Evolutionary conservation across 495 filamentous ascomycete genomes (phyloP).

Genomic region (Penicillium chermesinum): DNA sequence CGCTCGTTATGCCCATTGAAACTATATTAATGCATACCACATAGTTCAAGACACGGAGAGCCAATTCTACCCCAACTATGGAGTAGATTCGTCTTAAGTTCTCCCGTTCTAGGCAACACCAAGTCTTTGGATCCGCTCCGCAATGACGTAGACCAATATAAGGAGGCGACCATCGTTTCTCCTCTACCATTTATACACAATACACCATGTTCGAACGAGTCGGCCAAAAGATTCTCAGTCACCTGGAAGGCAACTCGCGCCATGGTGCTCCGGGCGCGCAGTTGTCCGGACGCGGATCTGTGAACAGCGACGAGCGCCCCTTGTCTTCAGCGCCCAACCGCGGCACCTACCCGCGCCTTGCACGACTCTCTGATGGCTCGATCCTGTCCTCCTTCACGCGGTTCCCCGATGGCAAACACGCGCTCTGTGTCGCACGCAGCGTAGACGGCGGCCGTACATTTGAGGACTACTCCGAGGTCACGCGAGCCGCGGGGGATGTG

Average conservation of each 20-base stretch:
- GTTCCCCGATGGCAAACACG: constrained; percentile 24
- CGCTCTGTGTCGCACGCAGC: constrained; percentile 32
- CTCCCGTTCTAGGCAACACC: neutral
- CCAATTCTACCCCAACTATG: neutral
- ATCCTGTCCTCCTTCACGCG: constrained; percentile 40
- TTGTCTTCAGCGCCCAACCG: constrained; percentile 38
- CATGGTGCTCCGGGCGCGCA: constrained; percentile 2
- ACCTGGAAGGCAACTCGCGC: constrained; percentile 22
- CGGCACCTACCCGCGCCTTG: constrained; percentile 38
- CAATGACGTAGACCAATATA: neutral
- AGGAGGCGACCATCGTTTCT: neutral
- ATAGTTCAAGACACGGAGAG: neutral
- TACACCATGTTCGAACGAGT: constrained; percentile 30
- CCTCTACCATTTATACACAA: neutral
- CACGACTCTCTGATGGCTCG: constrained; percentile 33
- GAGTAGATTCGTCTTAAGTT: neutral
- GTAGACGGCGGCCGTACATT: constrained; percentile 35
- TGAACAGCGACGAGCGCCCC: constrained; percentile 37
- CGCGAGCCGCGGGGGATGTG: constrained; percentile 41
- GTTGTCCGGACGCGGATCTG: constrained; percentile 16
- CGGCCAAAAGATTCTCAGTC: constrained; percentile 36
- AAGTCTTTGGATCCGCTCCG: neutral
- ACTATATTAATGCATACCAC: neutral
- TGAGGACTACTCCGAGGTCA: constrained; percentile 33
- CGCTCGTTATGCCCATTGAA: neutral